Base-by-base conservation (phyloP, 129 eudicot genomes). In the Ambrosia trifida region DNA sequence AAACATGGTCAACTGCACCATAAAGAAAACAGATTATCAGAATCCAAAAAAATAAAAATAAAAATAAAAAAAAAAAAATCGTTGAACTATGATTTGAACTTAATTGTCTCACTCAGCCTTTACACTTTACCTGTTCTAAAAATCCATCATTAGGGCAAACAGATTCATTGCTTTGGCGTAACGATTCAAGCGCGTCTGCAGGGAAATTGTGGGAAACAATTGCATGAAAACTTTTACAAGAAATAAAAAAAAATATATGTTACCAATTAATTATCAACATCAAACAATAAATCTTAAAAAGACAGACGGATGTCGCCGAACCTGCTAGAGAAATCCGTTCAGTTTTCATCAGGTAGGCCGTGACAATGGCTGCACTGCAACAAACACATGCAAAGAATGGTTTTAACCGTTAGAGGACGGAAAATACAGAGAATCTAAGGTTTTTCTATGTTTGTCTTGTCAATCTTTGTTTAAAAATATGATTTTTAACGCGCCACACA, bases 101-200 rank as follows among this genome's bases (percentile, higher is more conserved):
- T 66, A 43, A 57, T 12, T 74, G 71, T 35, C 38, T 67, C 18
- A 13, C 28, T 10, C 35, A 35, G 71, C 50, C 20, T 11, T 30
- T 75, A 13, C 18, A 31, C n/a, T 4, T 81, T 81, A 89, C 98
- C 96, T 94, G 98, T 66, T 94, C 98, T 66, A 85, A 58, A 70
- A 94, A 94, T 61, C 96, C 96, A 87, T 94, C 99, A 83, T 94
- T 94, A 6, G 99, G 99, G 77, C 96, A 80, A 58, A 90, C 97
- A 36, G 83, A 82, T 65, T 83, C 93, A 73, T 89, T 81, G 82
- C 99, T 84, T 70, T 84, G 81, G 60, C 87, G 80, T 66, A 94
- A 81, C 24, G 99, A 90, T 68, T 89, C 91, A 64, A 94, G 83
- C 33, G 99, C 97, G 85, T 75, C 99, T 94, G 83, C 64, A 79